Base-by-base conservation (phyloP, 352 stramenopile species). In the Phytophthora sp. region DNA sequence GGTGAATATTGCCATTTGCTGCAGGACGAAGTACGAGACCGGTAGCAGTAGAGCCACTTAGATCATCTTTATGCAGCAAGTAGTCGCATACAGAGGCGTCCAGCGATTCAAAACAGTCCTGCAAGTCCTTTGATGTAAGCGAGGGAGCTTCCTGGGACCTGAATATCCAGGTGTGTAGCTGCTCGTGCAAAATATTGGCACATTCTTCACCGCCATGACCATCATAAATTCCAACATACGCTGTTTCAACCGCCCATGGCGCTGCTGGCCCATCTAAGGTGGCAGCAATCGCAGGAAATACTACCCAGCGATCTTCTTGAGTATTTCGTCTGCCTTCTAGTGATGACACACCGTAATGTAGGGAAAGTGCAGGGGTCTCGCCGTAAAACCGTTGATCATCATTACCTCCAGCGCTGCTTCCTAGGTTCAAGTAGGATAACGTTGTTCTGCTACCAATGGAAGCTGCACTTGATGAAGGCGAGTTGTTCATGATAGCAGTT, bases 161-260 rank as follows among this genome's bases (percentile, higher is more conserved):
- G 23, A 91, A 84, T 18, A 96, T 71, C 72, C 76, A 87, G 32
- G 54, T 60, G 51, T 96, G 88, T 26, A 97, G 71, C 44, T 90
- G 77, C 4, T 92, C 77, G 37, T 87, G 79, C 5, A 97, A 74
- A 42, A 91, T 90, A 26, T 72, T 81, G 12, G 84, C 77, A 41
- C 79, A 89, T 27, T 87, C 82, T 13, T 91, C 79, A 7, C 89
- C 89, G 1, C 82, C 82, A 20, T 97, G 89, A 20, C 89, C 89
- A 48, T 97, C 89, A 68, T 93, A 97, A 18, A 97, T 38, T 0
- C 80, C 89, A 13, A 92, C 67, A 46, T 91, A 95, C 8, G 81
- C 66, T 0, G 52, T 65, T 45, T 74, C 27, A 3, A 41, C 49
- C 7, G 53, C n/a, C 66, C 66, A 66, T 5, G 37, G n/a, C 18